Conservation (phyloP, 2,329 filamentous ascomycete genomes). For the Epicoccum nigrum region DNA sequence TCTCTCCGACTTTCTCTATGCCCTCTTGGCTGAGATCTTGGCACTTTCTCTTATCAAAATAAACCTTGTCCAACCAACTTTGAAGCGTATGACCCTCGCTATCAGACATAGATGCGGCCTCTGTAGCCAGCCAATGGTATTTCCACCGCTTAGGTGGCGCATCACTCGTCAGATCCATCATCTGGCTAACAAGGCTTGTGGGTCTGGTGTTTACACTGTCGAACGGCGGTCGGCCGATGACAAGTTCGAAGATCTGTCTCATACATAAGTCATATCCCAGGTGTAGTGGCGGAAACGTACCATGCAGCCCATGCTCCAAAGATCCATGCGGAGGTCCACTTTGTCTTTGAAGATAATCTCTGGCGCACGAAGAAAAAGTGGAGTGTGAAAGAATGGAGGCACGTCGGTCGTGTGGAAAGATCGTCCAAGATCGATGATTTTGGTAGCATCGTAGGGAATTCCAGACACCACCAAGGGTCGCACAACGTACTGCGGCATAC, state of each 20-base stretch:
- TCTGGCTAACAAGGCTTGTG: slow-evolving; percentile 42
- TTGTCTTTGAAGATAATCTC: slow-evolving; percentile 48
- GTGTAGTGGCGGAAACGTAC: slow-evolving; percentile 28
- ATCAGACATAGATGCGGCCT: slow-evolving; percentile 18
- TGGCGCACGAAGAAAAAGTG: slow-evolving; percentile 44
- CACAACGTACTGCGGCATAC: slow-evolving; percentile 29
- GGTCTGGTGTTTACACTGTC: slow-evolving; percentile 46
- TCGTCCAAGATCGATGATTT: slow-evolving; percentile 48
- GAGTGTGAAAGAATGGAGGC: slow-evolving; percentile 43
- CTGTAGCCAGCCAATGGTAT: slow-evolving; percentile 33
- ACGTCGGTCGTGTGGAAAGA: slow-evolving; percentile 36
- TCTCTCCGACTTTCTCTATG: slow-evolving; percentile 18
- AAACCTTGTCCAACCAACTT: slow-evolving; percentile 48
- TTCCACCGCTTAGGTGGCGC: slow-evolving; percentile 46
- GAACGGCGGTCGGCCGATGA: slow-evolving; percentile 49
- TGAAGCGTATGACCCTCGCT: slow-evolving; percentile 33
- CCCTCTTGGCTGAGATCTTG: slow-evolving; percentile 25
- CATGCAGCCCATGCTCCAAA: slow-evolving; percentile 50
- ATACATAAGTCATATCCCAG: no score
- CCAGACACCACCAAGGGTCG: slow-evolving; percentile 17
- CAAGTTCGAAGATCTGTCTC: slow-evolving; percentile 50
- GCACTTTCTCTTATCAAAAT: slow-evolving; percentile 34
- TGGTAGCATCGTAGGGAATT: slow-evolving; percentile 15
- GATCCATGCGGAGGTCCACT: slow-evolving; percentile 46
- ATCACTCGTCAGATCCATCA: slow-evolving; percentile 45